Base-by-base conservation (phyloP, 2,329 filamentous ascomycete genomes). In the Ascosphaera pollenicola region DNA sequence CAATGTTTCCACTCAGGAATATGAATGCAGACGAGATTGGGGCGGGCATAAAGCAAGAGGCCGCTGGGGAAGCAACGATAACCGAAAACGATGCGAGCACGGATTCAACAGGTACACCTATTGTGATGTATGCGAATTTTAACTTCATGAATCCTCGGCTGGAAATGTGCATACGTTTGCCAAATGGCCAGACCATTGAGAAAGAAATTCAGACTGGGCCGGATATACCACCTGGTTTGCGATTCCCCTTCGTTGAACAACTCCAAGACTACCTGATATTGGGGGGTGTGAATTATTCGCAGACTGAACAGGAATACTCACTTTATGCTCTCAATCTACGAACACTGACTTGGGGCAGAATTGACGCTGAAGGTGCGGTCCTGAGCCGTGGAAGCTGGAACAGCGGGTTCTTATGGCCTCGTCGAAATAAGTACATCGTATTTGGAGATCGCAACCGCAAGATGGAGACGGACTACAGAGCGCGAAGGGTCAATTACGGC, bases 301-400 rank as follows among this genome's bases (percentile, higher is more conserved):
- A 87, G 1, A 94, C 87, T 1, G 95, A 94, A 59, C 87, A 95
- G 54, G 89, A 98, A 55, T 98, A 95, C 57, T 87, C 89, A 0
- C 66, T 98, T 1, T 98, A 89, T 89, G 87, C 89, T 2, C 62
- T 98, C 37, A 85, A 98, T 52, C 60, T 98, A 41, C 74, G 78
- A 42, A 89, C 77, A 1, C 61, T 98, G 40, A 89, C 79, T 0
- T 98, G 89, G 89, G 85, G 79, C 40, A 79, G 87, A 7, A 95
- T 98, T 46, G 89, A 98, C 57, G 89, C 85, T 0, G 87, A 85
- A 17, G 85, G 81, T 7, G 85, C 76, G 44, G 85, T 95, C 2
- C 95, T 98, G 56, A 87, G 82, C 50, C 83, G 93, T 54, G 89
- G 89, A 35, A 95, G 87, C 57, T 98, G 89, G 89, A 98, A 98